A percentile compares a stretch with the other conserved stretches of the same genome.
These are phyloP conservation scores for Leccinum boreale DNA, from an alignment of 768 basidiomycete species.

Conservation along the genomic window DNA sequence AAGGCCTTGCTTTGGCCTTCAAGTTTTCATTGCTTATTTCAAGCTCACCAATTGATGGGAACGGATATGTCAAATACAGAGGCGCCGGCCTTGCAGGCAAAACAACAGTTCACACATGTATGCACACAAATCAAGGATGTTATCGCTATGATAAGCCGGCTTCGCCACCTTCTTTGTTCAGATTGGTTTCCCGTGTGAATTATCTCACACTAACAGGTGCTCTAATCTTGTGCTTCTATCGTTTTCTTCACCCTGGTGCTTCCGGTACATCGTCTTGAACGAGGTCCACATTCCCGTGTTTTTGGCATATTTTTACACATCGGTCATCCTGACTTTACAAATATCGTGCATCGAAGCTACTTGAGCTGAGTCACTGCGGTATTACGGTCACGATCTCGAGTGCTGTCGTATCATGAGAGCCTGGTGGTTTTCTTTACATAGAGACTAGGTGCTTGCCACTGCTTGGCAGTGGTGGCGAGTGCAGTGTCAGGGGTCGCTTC, in stretches of 20 bases:
- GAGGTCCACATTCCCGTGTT: no score
- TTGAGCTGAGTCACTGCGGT: no score
- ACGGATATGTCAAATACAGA: neutral
- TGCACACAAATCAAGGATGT: neutral
- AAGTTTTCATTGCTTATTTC: neutral
- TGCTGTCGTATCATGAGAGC: neutral
- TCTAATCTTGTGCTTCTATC: neutral
- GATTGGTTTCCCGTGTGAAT: neutral
- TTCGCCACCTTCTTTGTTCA: neutral
- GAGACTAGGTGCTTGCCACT: neutral
- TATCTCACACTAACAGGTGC: neutral
- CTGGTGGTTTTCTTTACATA: neutral
- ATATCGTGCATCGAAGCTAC: no score
- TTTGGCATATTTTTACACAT: no score
- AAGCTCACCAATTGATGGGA: neutral
- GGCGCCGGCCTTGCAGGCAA: neutral
- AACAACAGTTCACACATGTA: no score
- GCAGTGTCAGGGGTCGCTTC: slow-evolving; percentile 2
- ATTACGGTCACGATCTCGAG: neutral
- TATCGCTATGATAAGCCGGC: neutral
- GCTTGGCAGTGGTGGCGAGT: neutral
- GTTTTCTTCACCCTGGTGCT: no score
- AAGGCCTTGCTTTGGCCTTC: neutral
- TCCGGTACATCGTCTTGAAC: no score
- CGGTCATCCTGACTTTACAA: neutral